A percentile compares a stretch with the other conserved stretches of the same genome.
Evolutionary conservation across 192 early-diverging fungal genomes (phyloP).

Genomic region (Tieghemiomyces parasiticus): DNA sequence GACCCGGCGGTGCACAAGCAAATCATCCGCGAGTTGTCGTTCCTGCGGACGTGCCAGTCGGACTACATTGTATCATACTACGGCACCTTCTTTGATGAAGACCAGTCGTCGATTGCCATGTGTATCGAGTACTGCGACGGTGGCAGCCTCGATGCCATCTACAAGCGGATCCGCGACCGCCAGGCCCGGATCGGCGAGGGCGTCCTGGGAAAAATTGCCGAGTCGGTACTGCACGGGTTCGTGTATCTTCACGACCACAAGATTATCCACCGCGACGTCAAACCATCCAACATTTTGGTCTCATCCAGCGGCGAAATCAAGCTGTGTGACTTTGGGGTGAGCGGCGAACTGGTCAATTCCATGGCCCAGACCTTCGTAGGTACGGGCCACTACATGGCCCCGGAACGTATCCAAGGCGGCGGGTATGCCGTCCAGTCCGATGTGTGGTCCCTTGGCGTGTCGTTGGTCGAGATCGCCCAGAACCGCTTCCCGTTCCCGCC

Average conservation of each 20-base stretch:
- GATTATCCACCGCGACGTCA: slow-evolving; percentile 95
- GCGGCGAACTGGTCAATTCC: slow-evolving; percentile 75
- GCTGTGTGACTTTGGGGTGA: slow-evolving; percentile 95
- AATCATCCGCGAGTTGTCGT: slow-evolving; percentile 82
- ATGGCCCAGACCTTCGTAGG: slow-evolving; percentile 91
- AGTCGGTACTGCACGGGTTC: slow-evolving; percentile 79
- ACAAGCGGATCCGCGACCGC: slow-evolving; percentile 51
- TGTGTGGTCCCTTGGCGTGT: slow-evolving; percentile 93
- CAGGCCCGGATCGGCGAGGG: slow-evolving; percentile 73
- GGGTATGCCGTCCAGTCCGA: slow-evolving; percentile 81
- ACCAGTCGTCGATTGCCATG: slow-evolving; percentile 65
- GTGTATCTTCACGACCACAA: slow-evolving; percentile 76
- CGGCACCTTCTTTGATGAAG: slow-evolving; percentile 77
- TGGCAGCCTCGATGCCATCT: slow-evolving; percentile 86
- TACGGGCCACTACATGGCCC: slow-evolving; percentile 94
- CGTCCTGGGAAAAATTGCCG: slow-evolving; percentile 76
- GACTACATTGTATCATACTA: slow-evolving; percentile 91
- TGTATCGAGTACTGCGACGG: slow-evolving; percentile 96
- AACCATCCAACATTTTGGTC: slow-evolving; percentile 94
- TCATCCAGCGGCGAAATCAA: slow-evolving; percentile 84
- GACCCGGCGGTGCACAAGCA: slow-evolving; percentile 60
- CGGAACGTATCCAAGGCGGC: slow-evolving; percentile 89
- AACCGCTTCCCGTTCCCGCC: slow-evolving; percentile 88
- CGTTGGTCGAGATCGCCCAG: slow-evolving; percentile 85
- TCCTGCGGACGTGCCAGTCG: slow-evolving; percentile 78